Conservation (phyloP, 2,329 filamentous ascomycete genomes). For the Metarhizium brunneum region DNA sequence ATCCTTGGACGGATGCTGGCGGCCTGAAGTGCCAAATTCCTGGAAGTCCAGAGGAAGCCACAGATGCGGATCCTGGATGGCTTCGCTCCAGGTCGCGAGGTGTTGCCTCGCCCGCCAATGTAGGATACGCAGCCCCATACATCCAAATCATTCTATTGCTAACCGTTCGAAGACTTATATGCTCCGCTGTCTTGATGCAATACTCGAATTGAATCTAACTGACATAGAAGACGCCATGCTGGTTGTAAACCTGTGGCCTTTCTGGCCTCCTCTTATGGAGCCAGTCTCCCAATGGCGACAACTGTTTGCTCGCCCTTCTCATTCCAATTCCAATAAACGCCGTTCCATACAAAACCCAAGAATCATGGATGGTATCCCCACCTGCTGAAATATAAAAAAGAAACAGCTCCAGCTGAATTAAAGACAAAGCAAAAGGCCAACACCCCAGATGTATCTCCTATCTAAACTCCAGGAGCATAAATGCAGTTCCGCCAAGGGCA, state of each 20-base stretch:
- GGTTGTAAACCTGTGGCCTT: neutral
- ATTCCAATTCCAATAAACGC: neutral
- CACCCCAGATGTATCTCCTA: neutral
- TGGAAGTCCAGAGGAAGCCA: no score
- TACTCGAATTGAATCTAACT: neutral
- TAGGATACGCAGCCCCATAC: neutral
- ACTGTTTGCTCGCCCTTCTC: neutral
- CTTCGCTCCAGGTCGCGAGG: neutral
- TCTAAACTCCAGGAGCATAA: conserved; percentile 30
- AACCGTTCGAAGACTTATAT: neutral
- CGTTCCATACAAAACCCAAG: neutral
- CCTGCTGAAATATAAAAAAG: neutral
- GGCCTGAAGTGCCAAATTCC: no score
- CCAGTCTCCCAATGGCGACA: neutral
- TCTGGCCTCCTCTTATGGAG: neutral
- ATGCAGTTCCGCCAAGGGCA: conserved; percentile 39
- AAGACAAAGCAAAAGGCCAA: neutral
- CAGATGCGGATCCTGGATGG: no score
- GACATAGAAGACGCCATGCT: neutral
- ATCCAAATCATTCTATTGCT: neutral
- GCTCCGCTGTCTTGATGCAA: neutral
- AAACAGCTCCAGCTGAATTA: neutral
- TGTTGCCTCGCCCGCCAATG: no score
- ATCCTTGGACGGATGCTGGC: neutral
- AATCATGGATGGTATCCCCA: neutral